Conservation (phyloP, 2,329 filamentous ascomycete genomes). For the Fusarium kyushuense region DNA sequence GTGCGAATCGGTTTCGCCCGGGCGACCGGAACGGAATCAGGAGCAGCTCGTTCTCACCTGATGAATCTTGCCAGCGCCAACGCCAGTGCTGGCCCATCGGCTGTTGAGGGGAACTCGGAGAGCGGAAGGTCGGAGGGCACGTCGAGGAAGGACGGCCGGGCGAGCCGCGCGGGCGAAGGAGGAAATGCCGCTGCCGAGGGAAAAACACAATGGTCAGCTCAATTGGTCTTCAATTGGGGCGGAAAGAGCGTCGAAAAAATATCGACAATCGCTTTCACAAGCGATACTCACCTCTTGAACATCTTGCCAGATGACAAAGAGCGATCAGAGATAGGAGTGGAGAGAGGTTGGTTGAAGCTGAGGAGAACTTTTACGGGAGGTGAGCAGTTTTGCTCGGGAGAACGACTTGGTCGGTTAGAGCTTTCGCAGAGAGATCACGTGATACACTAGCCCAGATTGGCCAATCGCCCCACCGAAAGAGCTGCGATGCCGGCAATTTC, state of each 20-base stretch:
- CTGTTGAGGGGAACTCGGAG: slow-evolving; percentile 67
- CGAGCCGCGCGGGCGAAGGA: slow-evolving; percentile 72
- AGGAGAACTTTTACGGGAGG: slow-evolving; percentile 61
- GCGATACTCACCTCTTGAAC: slow-evolving; percentile 80
- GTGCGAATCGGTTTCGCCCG: slow-evolving; percentile 25
- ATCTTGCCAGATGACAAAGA: slow-evolving; percentile 80
- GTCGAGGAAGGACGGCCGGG: slow-evolving; percentile 69
- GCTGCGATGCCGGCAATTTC: slow-evolving; percentile 51
- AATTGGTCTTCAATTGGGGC: slow-evolving; percentile 64
- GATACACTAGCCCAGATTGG: slow-evolving; percentile 51
- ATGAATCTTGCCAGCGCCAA: slow-evolving; percentile 75
- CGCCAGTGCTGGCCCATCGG: slow-evolving; percentile 70
- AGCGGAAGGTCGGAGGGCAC: slow-evolving; percentile 68
- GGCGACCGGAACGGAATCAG: slow-evolving; percentile 42
- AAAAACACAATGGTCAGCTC: slow-evolving; percentile 53
- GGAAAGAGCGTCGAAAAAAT: slow-evolving; percentile 36
- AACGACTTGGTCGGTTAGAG: slow-evolving; percentile 60
- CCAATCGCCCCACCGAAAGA: slow-evolving; percentile 35
- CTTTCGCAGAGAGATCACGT: slow-evolving; percentile 57
- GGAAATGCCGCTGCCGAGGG: slow-evolving; percentile 71
- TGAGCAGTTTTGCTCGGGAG: slow-evolving; percentile 63
- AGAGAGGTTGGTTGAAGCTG: slow-evolving; percentile 65
- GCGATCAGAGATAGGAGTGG: slow-evolving; percentile 70
- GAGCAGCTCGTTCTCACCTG: slow-evolving; percentile 63
- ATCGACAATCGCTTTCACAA: slow-evolving; percentile 49